Conservation (phyloP, 2,329 filamentous ascomycete genomes). For the Epichloe sibirici region DNA sequence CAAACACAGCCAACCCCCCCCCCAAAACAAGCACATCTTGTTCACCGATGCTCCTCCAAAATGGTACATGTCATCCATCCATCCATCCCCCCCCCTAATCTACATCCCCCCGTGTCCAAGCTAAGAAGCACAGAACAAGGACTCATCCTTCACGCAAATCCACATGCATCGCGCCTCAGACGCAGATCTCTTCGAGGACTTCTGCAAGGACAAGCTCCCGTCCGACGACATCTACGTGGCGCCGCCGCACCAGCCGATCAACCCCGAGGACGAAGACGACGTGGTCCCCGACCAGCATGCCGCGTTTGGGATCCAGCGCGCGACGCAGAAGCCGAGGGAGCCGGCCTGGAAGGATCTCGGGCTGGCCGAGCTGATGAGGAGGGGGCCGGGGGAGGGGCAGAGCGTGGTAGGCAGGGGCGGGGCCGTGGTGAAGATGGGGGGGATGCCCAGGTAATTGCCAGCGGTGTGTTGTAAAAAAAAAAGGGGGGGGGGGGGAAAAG, state of each 20-base stretch:
- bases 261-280: slow-evolving; percentile 81
- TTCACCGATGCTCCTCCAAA: background rate
- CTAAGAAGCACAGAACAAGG: slow-evolving; percentile 45
- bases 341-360: slow-evolving; percentile 71
- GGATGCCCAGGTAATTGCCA: background rate
- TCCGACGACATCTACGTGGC: slow-evolving; percentile 75
- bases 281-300: slow-evolving; percentile 82
- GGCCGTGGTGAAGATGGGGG: background rate
- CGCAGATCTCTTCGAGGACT: slow-evolving; percentile 70
- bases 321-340: slow-evolving; percentile 59
- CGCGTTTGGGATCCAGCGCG: slow-evolving; percentile 73
- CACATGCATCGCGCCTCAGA: slow-evolving; percentile 62
- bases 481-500: too few relatives aligned
- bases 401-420: slow-evolving; percentile 5
- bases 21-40: background rate
- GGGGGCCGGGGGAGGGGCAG: slow-evolving; percentile 32
- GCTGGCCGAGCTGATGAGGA: slow-evolving; percentile 56
- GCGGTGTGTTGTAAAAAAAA: too few relatives aligned
- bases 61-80: background rate
- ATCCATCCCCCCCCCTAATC: background rate
- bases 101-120: too few relatives aligned
- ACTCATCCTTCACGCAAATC: slow-evolving; percentile 62
- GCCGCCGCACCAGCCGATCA: slow-evolving; percentile 65
- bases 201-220: slow-evolving; percentile 58
- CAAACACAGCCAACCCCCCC: background rate